Evolutionary conservation across 192 early-diverging fungal genomes (phyloP), one percentile per base, ranked within the genome.

Genomic region (Coemansia sp.): DNA sequence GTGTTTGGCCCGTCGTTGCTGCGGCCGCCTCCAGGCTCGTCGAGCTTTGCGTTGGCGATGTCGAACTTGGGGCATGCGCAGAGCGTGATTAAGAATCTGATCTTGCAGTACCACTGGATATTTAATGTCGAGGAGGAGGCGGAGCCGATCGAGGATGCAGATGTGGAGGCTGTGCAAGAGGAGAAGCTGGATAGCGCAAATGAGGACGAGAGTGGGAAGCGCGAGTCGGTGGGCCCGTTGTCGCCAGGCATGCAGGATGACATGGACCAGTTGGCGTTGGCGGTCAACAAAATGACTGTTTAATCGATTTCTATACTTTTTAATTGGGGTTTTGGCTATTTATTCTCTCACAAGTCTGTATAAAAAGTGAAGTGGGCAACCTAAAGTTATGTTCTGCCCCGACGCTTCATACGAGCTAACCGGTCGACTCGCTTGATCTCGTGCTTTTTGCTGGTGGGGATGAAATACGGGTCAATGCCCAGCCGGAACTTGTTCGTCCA

Each of bases 1-100:
- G 91, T 98, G n/a, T 98, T 95, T 90, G 94, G 93, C 1, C 96
- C 96, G 1, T 94, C 93, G 14, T 73, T 98, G 54, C 70, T 98
- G 25, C 85, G 86, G 15, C 87, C 87, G 21, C 76, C 73, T 5
- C 86, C 85, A 2, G 86, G 86, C 0, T 82, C 86, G 19, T 75
- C 83, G 23, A 84, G 85, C 21, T 84, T 84, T 59, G 87, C 88
- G 57, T 72, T 84, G 50, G 82, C 87, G 12, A 92, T 92, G 89
- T 83, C 87, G 29, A 90, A 92, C 61, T 57, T 92, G 23, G 89
- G 89, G 12, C 85, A 89, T 62, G 87, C 89, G 17, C 89, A 86
- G 62, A 87, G 82, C 59, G 87, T 90, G 24, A 84, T 90, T 70
- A 87, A 87, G 60, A 86, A 88, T 67, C 67, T 92, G 60, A 90